Conservation (phyloP, 805 yeast species). For the baker's yeast (Saccharomyces cerevisiae) region DNA sequence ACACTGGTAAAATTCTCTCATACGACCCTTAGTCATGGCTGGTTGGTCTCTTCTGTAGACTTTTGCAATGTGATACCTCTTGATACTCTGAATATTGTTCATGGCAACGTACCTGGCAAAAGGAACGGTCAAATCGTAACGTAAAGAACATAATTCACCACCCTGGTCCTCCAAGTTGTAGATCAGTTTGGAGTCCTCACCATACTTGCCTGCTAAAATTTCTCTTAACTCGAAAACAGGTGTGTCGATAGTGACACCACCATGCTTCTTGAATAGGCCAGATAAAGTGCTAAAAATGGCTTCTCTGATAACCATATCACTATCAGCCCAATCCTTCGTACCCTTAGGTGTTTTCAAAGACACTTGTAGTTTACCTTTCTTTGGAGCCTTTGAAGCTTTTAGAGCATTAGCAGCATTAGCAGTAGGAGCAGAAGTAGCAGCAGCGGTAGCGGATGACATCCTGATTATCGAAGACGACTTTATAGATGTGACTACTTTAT, state of each 20-base stretch:
- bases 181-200: conserved; percentile 95
- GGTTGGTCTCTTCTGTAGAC: conserved; percentile 99
- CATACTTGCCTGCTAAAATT: conserved; percentile 92
- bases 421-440: conserved; percentile 5
- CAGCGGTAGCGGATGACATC: neutral
- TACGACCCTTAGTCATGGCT: conserved; percentile 98
- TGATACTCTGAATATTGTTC: conserved; percentile 83
- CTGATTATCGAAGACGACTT: neutral
- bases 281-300: conserved; percentile 72
- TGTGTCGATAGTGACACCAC: conserved; percentile 96
- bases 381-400: conserved; percentile 7
- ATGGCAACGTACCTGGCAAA: conserved; percentile 96
- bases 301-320: conserved; percentile 92
- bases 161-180: conserved; percentile 98
- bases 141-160: conserved; percentile 89
- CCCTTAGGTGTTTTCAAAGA: conserved; percentile 94
- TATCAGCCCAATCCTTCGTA: conserved; percentile 96
- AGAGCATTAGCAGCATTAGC: conserved; percentile 13
- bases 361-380: conserved; percentile 50
- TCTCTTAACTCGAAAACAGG: conserved; percentile 96
- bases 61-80: conserved; percentile 94
- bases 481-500: neutral
- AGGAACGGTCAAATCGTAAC: conserved; percentile 97
- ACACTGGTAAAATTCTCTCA: conserved; percentile 99
- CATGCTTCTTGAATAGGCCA: conserved; percentile 81